phyloP scores from a whole-genome alignment of 2,329 filamentous ascomycete species.

The Colletotrichum musae region DNA sequence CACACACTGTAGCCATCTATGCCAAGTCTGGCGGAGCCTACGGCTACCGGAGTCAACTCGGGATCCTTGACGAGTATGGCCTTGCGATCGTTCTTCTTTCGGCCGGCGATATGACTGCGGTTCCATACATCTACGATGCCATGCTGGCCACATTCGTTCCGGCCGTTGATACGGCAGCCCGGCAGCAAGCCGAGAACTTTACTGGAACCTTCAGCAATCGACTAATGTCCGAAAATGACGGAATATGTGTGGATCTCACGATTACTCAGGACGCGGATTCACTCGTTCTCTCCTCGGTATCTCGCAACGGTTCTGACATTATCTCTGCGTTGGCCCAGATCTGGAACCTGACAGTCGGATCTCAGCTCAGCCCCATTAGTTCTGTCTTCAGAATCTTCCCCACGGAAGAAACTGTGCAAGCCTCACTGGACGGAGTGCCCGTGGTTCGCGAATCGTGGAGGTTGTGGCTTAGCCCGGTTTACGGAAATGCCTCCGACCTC shows the following conservation, averaged over 20 bases:
- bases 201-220: slow-evolving; percentile 36
- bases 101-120: slow-evolving; percentile 48
- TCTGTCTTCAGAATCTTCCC: slow-evolving; percentile 47
- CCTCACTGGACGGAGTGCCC: slow-evolving; percentile 32
- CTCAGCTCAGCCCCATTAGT: slow-evolving; percentile 42
- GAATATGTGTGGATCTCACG: slow-evolving; percentile 36
- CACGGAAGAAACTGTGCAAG: slow-evolving; percentile 37
- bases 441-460: slow-evolving; percentile 46
- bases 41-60: slow-evolving; percentile 53
- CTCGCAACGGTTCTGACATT: slow-evolving; percentile 44
- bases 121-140: slow-evolving; percentile 47
- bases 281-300: slow-evolving; percentile 44
- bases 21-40: slow-evolving; percentile 53
- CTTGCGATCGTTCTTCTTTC: slow-evolving; percentile 50
- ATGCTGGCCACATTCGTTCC: slow-evolving; percentile 48
- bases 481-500: slow-evolving; percentile 46
- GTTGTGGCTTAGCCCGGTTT: slow-evolving; percentile 45
- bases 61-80: slow-evolving; percentile 54
- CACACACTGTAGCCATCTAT: slow-evolving; percentile 51
- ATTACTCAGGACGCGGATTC: slow-evolving; percentile 47
- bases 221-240: background rate
- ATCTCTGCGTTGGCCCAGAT: slow-evolving; percentile 42
- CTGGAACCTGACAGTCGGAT: slow-evolving; percentile 45
- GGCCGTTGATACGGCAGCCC: slow-evolving; percentile 47
- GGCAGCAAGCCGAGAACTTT: slow-evolving; percentile 46